These are phyloP conservation scores for Aureobasidium uvarum DNA, from an alignment of 2,329 filamentous ascomycete species.

Conservation along the genomic window DNA sequence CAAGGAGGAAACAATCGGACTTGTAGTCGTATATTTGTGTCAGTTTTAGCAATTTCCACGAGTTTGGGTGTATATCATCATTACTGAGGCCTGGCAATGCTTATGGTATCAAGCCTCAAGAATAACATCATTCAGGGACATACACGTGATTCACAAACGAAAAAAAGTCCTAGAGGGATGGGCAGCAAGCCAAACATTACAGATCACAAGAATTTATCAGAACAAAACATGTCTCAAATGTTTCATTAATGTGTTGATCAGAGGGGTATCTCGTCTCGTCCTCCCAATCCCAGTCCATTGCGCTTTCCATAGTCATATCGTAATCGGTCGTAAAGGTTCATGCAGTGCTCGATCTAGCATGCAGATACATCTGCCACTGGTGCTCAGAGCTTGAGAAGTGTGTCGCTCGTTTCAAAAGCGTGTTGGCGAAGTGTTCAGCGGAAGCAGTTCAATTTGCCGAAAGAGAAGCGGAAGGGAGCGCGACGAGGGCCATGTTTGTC, in stretches of 20 bases:
- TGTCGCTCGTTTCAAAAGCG: not conserved
- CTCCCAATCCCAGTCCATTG: not conserved
- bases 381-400: not conserved
- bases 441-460: slow-evolving; percentile 55
- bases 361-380: too few species aligned
- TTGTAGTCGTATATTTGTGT: too few species aligned
- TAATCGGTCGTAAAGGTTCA: slow-evolving; percentile 5
- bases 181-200: not conserved
- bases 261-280: not conserved
- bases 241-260: not conserved
- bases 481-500: slow-evolving; percentile 53
- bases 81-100: too few species aligned
- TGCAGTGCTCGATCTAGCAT: not conserved
- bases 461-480: slow-evolving; percentile 52
- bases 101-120: not conserved
- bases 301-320: not conserved
- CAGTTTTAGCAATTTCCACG: too few species aligned
- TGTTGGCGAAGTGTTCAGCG: slow-evolving; percentile 37
- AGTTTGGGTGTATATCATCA: too few species aligned
- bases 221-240: not conserved
- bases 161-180: not conserved
- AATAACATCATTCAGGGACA: not conserved
- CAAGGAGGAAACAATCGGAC: not conserved
- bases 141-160: too few species aligned
- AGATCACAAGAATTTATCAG: not conserved